Evolutionary conservation across 1,284 basidiomycete genomes (phyloP), one percentile per base, ranked within the genome.

Genomic region (Leccinum variabile): DNA sequence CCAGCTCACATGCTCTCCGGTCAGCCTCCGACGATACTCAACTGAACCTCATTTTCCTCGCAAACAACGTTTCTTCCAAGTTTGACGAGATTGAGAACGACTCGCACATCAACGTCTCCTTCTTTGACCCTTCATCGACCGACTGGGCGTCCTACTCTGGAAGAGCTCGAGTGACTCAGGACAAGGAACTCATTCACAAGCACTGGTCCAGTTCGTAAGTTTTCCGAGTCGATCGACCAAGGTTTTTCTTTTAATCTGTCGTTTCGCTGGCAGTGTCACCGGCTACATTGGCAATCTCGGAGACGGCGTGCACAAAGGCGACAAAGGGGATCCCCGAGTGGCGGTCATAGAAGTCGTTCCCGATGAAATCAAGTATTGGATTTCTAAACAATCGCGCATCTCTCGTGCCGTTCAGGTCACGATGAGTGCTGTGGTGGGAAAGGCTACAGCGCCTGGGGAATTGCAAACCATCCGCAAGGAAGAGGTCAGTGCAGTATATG

Each of bases 251-350:
- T 30, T 39, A 35, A 37, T 54, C 65, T 54, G 66, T 32, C 30
- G 7, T 55, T 28, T 2, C 11, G 44, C 22, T 59, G 37, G 0
- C 3, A 90, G 89, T 3, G 79, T 84, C 52, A 78, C 86, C 11
- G 91, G 89, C 0, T 97, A 93, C 85, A 96, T 97, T 71, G 92
- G 91, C 22, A 89, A 96, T 73, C 81, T 95, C 64, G 88, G 88
- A 55, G 95, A 97, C 68, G 92, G 91, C n/a, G 78, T 90, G 16
- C 92, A 95, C 76, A 92, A 88, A 65, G 95, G 95, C 37, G 85
- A 91, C 70, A 82, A 84, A 60, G 81, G 84, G 62, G 95, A 97
- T 67, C 92, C 94, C 0, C 85, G 95, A 32, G 85, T 97, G 3
- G 83, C 87, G 1, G 73, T 94, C 46, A 90, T 97, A 68, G 87